Base-by-base conservation (phyloP, 805 yeast genomes). In the Millerozyma miso region DNA sequence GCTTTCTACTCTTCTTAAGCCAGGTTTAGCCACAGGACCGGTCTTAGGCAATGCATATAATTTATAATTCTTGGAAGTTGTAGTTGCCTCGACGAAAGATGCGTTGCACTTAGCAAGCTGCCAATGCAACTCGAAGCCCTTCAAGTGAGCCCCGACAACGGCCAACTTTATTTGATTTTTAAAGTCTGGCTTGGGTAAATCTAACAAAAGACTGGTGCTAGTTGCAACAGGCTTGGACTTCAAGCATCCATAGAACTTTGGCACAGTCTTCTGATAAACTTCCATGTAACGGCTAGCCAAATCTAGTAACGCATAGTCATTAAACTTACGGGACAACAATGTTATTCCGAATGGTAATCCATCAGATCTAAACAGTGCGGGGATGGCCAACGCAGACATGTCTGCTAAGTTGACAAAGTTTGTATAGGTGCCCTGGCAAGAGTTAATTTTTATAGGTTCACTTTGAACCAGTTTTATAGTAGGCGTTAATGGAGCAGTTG, bases 401-500 rank as follows among this genome's bases (percentile, higher is more conserved):
- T 91, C 98, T 3, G 97, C 96, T 60, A 91, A 76, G 62, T 93
- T 91, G 54, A 88, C 97, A 62, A 93, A 93, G 67, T 91, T 91
- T 23, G 98, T 91, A 83, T 96, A 91, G n/a, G 97, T 89, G 26
- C 99, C 99, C 69, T 93, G 99, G 57, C 74, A 74, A 4, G 97
- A 87, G 71, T 91, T 91, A 54, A 89, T 79, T 37, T 71, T 62
- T 23, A 93, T 72, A 3, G 98, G 98, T 59, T 45, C 96, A 5
- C 72, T 66, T 46, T 71, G 79, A 19, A 91, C 79, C 45, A 85
- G 81, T 37, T 72, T 80, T 39, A 90, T 78, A 4, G 89, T 79
- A 39, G 98, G 98, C 56, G 85, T 89, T 53, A 91, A 72, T 4
- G 98, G 98, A 52, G 95, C 88, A 4, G 98, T 91, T 42, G 99